Conservation (phyloP, 495 filamentous ascomycete species). For the Podospora pseudocomata region DNA sequence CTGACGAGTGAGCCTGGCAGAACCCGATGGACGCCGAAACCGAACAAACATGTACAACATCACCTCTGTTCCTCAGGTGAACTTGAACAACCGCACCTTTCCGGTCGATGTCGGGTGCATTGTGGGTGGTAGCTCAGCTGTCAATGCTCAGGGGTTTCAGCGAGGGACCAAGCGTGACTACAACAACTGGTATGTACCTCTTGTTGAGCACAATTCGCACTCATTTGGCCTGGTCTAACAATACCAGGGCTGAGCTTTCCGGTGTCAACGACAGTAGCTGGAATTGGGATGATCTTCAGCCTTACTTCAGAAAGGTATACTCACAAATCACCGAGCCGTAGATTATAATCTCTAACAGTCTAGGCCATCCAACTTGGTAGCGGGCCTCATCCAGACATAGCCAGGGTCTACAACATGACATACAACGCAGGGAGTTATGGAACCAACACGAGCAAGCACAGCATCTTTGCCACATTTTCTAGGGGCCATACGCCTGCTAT, state of each 20-base stretch:
- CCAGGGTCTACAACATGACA: slow-evolving; percentile 30
- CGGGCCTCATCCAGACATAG: slow-evolving; percentile 14
- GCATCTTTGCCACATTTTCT: slow-evolving; percentile 6
- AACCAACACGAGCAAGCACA: slow-evolving; percentile 27
- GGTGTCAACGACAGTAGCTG: slow-evolving; percentile 36
- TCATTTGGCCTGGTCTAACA: background rate
- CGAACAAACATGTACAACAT: slow-evolving; percentile 17
- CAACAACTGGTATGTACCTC: background rate
- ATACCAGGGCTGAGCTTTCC: slow-evolving; percentile 35
- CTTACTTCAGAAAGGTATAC: slow-evolving; percentile 35
- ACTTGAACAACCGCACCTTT: slow-evolving; percentile 32
- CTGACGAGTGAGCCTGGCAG: background rate
- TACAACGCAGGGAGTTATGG: slow-evolving; percentile 32
- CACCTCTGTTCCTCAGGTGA: slow-evolving; percentile 22
- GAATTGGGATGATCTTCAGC: slow-evolving; percentile 41
- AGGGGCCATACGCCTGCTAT: background rate
- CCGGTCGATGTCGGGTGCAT: slow-evolving; percentile 34
- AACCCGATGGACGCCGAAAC: slow-evolving; percentile 1
- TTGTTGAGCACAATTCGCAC: too few species aligned
- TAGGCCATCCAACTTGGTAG: slow-evolving; percentile 23
- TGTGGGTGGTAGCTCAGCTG: slow-evolving; percentile 42
- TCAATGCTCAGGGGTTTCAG: slow-evolving; percentile 44
- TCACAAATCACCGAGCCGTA: too few species aligned
- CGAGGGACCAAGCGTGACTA: slow-evolving; percentile 14
- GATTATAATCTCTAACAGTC: background rate